Base-by-base conservation (phyloP, 345 rosid species). In the Eucalyptus sp. region DNA sequence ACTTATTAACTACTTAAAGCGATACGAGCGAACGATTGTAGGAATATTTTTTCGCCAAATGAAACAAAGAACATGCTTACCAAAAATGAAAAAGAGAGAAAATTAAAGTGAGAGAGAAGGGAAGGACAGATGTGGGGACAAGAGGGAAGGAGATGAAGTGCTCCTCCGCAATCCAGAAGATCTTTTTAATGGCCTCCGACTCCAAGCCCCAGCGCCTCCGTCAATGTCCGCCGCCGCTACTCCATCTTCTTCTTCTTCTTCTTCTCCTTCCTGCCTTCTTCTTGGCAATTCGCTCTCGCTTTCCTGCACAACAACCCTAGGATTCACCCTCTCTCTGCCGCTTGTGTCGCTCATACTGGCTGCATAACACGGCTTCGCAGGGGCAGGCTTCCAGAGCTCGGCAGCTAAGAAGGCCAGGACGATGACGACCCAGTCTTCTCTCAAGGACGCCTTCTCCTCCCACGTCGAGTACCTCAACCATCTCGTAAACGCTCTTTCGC, bases 391-490 rank as follows among this genome's bases (percentile, higher is more conserved):
- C 50, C 94, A 92, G 89, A 91, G 90, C 87, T 60, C 93, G 22
- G 79, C 92, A 31, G 68, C 92, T 27, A 93, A 94, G 92, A 93
- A 50, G 88, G 91, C 94, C 24, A 91, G 93, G 87, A 91, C 94
- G 16, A 93, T 94, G 95, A 89, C 86, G 91, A 92, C 94, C 5
- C 88, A 91, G 48, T 92, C 96, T 87, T 91, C 95, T 88, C 92
- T 96, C 80, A 95, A 90, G 91, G 96, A 90, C 51, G 90, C 96
- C 10, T 96, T 96, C 89, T 88, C 93, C 81, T 71, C 88, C 4
- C 93, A 96, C 90, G 94, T 96, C 62, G 96, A 93, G 33, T 93
- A 93, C 90, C 96, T 96, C 90, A 96, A 96, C 51, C 87, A 91
- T 87, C 95, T 96, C 7, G 99, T 96, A 91, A 68, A 52, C 58